Conservation (phyloP, 495 filamentous ascomycete genomes). For the Xylaria castorea region DNA sequence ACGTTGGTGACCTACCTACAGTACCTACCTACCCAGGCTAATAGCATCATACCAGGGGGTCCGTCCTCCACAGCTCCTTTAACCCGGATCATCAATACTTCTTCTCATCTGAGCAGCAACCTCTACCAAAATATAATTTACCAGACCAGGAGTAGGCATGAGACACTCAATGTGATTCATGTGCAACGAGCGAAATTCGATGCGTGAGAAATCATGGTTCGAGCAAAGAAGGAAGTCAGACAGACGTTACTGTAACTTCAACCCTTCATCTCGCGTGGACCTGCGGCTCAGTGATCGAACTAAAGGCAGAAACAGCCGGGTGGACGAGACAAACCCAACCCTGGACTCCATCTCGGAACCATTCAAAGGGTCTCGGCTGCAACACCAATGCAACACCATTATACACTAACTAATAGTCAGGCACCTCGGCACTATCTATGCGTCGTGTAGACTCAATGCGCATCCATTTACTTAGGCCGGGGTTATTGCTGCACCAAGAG, state of each 20-base stretch:
- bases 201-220: background rate
- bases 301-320: conserved; percentile 11
- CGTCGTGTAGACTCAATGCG: background rate
- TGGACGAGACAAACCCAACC: conserved; percentile 10
- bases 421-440: no score
- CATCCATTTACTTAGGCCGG: background rate
- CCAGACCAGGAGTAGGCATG: background rate
- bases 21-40: background rate
- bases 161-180: background rate
- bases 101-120: background rate
- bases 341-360: background rate
- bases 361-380: background rate
- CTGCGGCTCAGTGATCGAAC: conserved; percentile 6
- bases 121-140: background rate
- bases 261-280: background rate
- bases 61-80: conserved; percentile 1
- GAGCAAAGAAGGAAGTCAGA: background rate
- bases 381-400: conserved; percentile 18
- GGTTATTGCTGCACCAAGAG: conserved; percentile 5
- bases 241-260: background rate
- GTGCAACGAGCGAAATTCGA: background rate
- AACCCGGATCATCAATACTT: background rate
- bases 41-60: background rate
- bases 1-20: no score
- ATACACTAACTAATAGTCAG: no score